phyloP scores from a whole-genome alignment of 495 filamentous ascomycete genomes.

The Polyplosphaeria fusca region DNA sequence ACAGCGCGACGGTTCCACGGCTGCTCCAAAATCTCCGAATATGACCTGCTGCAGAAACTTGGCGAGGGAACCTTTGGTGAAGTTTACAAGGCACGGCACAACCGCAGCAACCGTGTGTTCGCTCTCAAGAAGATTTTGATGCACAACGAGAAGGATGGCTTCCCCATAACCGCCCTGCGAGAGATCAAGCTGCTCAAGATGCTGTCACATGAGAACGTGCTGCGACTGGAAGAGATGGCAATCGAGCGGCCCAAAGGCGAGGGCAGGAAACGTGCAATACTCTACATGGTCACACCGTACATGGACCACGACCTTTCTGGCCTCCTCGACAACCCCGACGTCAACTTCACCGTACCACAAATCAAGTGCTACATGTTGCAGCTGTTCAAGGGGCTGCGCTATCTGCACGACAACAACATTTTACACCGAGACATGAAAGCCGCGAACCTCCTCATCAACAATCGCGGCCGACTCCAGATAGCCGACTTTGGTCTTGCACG shows the following conservation, averaged over 20 bases:
- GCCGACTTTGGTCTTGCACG: constrained; percentile 95
- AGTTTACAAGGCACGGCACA: constrained; percentile 84
- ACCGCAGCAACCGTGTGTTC: constrained; percentile 66
- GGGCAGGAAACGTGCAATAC: constrained; percentile 76
- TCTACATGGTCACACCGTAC: constrained; percentile 99
- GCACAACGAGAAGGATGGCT: constrained; percentile 82
- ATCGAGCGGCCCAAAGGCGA: constrained; percentile 75
- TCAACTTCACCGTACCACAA: constrained; percentile 79
- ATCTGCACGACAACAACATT: constrained; percentile 86
- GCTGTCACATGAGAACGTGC: constrained; percentile 81
- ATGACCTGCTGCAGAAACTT: constrained; percentile 85
- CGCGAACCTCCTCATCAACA: constrained; percentile 95
- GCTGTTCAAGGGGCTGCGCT: constrained; percentile 81
- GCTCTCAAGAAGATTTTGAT: constrained; percentile 94
- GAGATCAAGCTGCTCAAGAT: constrained; percentile 97
- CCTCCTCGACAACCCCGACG: constrained; percentile 87
- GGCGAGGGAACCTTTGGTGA: constrained; percentile 98
- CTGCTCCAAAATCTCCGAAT: constrained; percentile 83
- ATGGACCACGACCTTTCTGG: constrained; percentile 99
- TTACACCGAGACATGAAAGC: constrained; percentile 99
- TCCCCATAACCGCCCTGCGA: constrained; percentile 73
- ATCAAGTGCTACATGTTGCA: constrained; percentile 99
- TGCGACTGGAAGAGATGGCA: constrained; percentile 92
- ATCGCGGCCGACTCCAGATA: constrained; percentile 89
- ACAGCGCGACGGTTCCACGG: constrained; percentile 63